A percentile compares a stretch with the other conserved stretches of the same genome.
phyloP scores from a whole-genome alignment of 2,329 filamentous ascomycete species.

The Calonectria multiphialidica region DNA sequence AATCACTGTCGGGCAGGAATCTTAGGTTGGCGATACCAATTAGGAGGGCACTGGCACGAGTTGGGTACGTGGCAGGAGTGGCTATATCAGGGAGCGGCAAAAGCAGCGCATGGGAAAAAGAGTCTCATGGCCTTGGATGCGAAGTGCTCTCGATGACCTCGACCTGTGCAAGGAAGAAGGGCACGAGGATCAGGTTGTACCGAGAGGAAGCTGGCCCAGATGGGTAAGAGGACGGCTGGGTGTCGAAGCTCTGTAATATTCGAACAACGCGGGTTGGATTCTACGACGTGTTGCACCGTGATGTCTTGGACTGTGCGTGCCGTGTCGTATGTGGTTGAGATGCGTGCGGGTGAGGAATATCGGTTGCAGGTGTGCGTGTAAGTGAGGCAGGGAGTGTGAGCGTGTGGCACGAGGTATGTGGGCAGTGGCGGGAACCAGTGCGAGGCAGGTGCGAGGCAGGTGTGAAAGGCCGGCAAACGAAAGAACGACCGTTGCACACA shows the following conservation, averaged over 20 bases:
- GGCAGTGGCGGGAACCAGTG: conserved; percentile 19
- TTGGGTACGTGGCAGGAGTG: conserved; percentile 27
- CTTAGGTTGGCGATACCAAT: conserved; percentile 30
- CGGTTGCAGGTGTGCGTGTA: conserved; percentile 25
- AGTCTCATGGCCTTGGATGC: conserved; percentile 16
- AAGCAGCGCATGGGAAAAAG: conserved; percentile 5
- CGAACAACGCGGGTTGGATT: neutral
- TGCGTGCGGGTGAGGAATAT: conserved; percentile 12
- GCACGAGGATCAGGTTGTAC: conserved; percentile 23
- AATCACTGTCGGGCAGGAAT: conserved; percentile 36
- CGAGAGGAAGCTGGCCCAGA: neutral
- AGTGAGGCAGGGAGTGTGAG: conserved; percentile 27
- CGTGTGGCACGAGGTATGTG: conserved; percentile 33
- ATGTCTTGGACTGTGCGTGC: conserved; percentile 18
- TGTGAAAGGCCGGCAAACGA: conserved; percentile 22
- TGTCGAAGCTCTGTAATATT: conserved; percentile 7
- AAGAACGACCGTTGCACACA: conserved; percentile 33
- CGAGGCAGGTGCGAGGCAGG: conserved; percentile 34
- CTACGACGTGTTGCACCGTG: conserved; percentile 25
- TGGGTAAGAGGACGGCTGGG: neutral
- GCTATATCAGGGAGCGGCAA: conserved; percentile 37
- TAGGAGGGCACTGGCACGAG: conserved; percentile 27
- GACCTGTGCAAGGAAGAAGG: conserved; percentile 4
- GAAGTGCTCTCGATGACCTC: conserved; percentile 16
- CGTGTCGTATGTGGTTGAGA: conserved; percentile 9